Percentiles rank a stretch among this genome's conserved stretches.
These are phyloP conservation scores for Paramarasmius palmivorus DNA, from an alignment of 1,284 basidiomycete species.

Conservation along the genomic window DNA sequence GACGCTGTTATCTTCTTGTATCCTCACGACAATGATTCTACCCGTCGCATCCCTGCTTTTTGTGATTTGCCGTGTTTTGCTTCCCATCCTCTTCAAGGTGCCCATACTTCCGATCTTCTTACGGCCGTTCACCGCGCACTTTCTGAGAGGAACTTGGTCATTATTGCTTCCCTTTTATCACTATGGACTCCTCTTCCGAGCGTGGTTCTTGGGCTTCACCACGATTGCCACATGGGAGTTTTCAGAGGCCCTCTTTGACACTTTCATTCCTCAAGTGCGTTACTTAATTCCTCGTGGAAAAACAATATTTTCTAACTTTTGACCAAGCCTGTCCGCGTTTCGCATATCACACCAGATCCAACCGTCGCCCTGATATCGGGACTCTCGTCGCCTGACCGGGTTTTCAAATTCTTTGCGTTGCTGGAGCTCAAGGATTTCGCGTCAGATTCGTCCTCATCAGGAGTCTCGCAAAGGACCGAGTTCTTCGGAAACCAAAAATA, in stretches of 20 bases:
- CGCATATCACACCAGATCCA: slow-evolving; percentile 44
- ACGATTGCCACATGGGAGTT: slow-evolving; percentile 63
- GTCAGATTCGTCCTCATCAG: slow-evolving; percentile 37
- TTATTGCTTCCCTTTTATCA: slow-evolving; percentile 49
- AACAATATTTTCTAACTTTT: neutral
- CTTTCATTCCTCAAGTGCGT: slow-evolving; percentile 40
- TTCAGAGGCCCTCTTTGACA: slow-evolving; percentile 58
- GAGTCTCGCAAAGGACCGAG: slow-evolving; percentile 46
- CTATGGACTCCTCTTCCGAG: slow-evolving; percentile 42
- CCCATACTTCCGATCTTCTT: slow-evolving; percentile 51
- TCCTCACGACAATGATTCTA: slow-evolving; percentile 42
- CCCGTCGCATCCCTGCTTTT: slow-evolving; percentile 43
- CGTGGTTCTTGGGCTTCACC: slow-evolving; percentile 49
- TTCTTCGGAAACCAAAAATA: slow-evolving; percentile 74
- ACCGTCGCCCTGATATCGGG: slow-evolving; percentile 61
- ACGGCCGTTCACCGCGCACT: slow-evolving; percentile 62
- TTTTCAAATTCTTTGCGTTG: slow-evolving; percentile 60
- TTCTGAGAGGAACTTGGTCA: slow-evolving; percentile 58
- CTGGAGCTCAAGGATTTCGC: slow-evolving; percentile 51
- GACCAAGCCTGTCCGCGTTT: slow-evolving; percentile 44
- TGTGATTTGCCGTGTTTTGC: slow-evolving; percentile 39
- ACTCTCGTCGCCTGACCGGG: slow-evolving; percentile 45
- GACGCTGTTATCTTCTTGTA: slow-evolving; percentile 34
- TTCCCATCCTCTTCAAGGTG: slow-evolving; percentile 54
- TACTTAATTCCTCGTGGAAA: slow-evolving; percentile 2